Evolutionary conservation across 805 yeast species (phyloP), one percentile per base, ranked within the genome.

Genomic region (Limtongozyma cylindracea): DNA sequence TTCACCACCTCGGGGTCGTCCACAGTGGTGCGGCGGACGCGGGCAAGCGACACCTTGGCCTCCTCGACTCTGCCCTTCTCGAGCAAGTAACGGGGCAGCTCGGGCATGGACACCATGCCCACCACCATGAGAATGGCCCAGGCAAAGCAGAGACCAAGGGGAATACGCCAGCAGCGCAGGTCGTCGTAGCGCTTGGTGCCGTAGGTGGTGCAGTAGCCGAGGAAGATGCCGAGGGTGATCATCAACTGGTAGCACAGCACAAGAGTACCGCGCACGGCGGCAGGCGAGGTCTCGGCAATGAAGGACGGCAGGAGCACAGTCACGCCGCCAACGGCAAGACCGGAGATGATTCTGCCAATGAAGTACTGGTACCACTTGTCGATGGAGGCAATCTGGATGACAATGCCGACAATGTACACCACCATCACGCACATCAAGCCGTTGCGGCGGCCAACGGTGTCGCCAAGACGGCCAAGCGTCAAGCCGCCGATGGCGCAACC

Each of bases 401-500:
- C 35, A 21, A 63, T 54, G 33, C 78, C 80, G 20, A 64, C 48
- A 24, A 61, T 53, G 40, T 67, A 68, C 23, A 69, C 50, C 14
- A 48, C 37, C 55, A 65, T 53, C 24, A 64, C 51, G 18, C 47
- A 28, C 50, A 53, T 53, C 20, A 69, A 41, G 31, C 69, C 70
- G 22, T 38, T 29, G 39, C 63, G 62, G 47, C 78, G 54, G 31
- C 78, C 78, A 29, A 45, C 46, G 11, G 46, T 36, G 36, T 71
- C 78, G 37, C 61, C 73, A 15, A 51, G 27, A 34, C 55, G 62
- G 25, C 67, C 55, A 19, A 69, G 44, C 21, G 57, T 43, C 13
- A 70, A 37, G 41, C 76, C 72, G 40, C 82, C 84, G 25, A 71
- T 45, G 24, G 74, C 73, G 51, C 77, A 67, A 25, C 76, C 76